phyloP scores from a whole-genome alignment of 257 asterid genomes.

The Craterostigma plantagineum region DNA sequence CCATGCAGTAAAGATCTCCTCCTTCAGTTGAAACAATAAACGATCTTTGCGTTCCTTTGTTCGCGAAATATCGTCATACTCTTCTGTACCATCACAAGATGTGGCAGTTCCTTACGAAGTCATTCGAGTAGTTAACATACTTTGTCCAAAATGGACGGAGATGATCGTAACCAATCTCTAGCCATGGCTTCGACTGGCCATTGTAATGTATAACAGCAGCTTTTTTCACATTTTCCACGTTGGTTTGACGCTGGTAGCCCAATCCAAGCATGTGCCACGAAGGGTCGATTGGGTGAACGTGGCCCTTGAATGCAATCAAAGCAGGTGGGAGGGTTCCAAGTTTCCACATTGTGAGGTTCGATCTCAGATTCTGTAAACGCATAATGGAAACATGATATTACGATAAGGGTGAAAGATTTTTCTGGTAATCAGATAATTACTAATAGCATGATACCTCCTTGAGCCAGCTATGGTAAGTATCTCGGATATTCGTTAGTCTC shows the following conservation, averaged over 20 bases:
- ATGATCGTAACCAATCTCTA: slow-evolving; percentile 57
- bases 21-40: too few species aligned
- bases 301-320: slow-evolving; percentile 55
- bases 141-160: slow-evolving; percentile 66
- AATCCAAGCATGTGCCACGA: slow-evolving; percentile 72
- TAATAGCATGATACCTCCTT: slow-evolving; percentile 34
- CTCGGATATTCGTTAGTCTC: slow-evolving; percentile 63
- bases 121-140: slow-evolving; percentile 45
- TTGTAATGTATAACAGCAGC: slow-evolving; percentile 44
- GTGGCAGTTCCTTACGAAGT: slow-evolving; percentile 45
- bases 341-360: slow-evolving; percentile 52
- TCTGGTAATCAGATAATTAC: too few species aligned
- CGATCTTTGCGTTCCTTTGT: too few species aligned
- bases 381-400: too few species aligned
- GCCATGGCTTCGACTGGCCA: slow-evolving; percentile 64
- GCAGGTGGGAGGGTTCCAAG: slow-evolving; percentile 68
- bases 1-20: too few species aligned
- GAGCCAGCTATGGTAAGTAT: slow-evolving; percentile 75
- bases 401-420: too few species aligned
- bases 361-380: slow-evolving; percentile 40
- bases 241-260: slow-evolving; percentile 52
- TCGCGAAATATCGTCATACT: too few species aligned
- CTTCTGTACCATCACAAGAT: slow-evolving; percentile 27
- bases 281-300: slow-evolving; percentile 44
- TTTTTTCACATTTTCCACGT: slow-evolving; percentile 6